Conservation (phyloP, 2,329 filamentous ascomycete genomes). For the Diaporthe ampelina region DNA sequence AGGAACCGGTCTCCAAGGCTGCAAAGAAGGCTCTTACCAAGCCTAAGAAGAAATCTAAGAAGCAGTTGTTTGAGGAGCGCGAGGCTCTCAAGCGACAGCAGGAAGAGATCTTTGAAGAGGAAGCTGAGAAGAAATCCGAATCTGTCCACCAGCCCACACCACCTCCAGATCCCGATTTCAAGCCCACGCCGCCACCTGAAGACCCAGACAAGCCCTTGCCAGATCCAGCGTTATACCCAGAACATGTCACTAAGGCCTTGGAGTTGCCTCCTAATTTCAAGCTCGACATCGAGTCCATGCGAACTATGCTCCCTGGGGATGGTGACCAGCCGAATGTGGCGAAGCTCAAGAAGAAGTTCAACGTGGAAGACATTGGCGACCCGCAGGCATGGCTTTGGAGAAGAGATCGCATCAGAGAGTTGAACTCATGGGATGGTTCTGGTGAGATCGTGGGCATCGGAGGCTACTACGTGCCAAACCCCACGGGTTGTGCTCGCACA, state of each 20-base stretch:
- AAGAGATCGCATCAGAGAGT: slow-evolving; percentile 67
- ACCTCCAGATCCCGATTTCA: slow-evolving; percentile 48
- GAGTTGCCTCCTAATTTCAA: slow-evolving; percentile 59
- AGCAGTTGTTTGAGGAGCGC: slow-evolving; percentile 78
- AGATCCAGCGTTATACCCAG: slow-evolving; percentile 64
- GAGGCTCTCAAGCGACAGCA: slow-evolving; percentile 72
- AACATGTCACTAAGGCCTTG: slow-evolving; percentile 62
- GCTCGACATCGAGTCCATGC: slow-evolving; percentile 61
- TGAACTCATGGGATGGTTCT: slow-evolving; percentile 60
- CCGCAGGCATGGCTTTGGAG: slow-evolving; percentile 71
- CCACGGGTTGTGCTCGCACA: slow-evolving; percentile 88
- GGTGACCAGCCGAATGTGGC: slow-evolving; percentile 64
- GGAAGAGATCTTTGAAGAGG: slow-evolving; percentile 62
- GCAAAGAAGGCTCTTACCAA: slow-evolving; percentile 71
- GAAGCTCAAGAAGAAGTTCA: slow-evolving; percentile 64
- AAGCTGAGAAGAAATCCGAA: slow-evolving; percentile 54
- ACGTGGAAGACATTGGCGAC: slow-evolving; percentile 59
- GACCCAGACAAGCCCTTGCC: slow-evolving; percentile 50
- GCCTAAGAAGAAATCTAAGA: slow-evolving; percentile 83
- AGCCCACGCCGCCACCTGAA: slow-evolving; percentile 52
- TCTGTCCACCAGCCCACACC: slow-evolving; percentile 49
- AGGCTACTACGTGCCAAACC: slow-evolving; percentile 86
- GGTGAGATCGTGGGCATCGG: slow-evolving; percentile 59
- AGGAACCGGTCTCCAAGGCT: slow-evolving; percentile 58
- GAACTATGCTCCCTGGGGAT: slow-evolving; percentile 57